Base-by-base conservation (phyloP, 225 moss, liverwort and hornwort species). In the Physcomitrellopsis africana region DNA sequence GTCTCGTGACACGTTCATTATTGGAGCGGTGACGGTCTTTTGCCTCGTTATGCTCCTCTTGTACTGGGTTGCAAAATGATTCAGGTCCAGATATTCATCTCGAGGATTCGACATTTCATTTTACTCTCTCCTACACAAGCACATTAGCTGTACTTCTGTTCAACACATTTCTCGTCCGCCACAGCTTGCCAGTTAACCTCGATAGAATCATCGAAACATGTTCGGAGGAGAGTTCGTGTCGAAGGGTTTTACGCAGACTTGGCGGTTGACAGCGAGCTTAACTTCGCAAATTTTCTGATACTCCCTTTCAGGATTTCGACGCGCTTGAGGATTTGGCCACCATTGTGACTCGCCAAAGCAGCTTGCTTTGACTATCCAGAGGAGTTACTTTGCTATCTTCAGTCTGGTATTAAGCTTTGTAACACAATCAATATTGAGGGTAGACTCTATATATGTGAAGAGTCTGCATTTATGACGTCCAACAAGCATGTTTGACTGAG, bases 1-100 rank as follows among this genome's bases (percentile, higher is more conserved):
- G 79, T 91, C 91, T 60, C 81, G 84, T 69, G 91, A 91, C 66
- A 81, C 86, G 51, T 79, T 91, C 42, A 85, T 91, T 13, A 26
- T 89, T 59, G 86, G 82, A 17, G 68, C 69, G 54, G 89, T 87
- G 46, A 74, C 85, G 55, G 81, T 84, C 37, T 63, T 86, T 11
- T 91, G 91, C 83, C 56, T 84, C 5, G 76, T 91, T 47, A 60
- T 87, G 75, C 83, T 91, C 68, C 77, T 91, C 53, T 56, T 91
- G 20, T 91, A 89, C 65, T 89, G 91, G 91, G 73, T 91, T 19
- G 73, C 86, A 17, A 91, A 85, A 73, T 91, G 82, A 86, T 46
- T 74, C 48, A 42, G 22, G 49, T 48, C 61, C n/a, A 51, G 42
- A 68, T 37, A 47, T 11, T 20, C 65, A 42, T 72, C 72, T 27